Base-by-base conservation (phyloP, 2,329 filamentous ascomycete species). In the Didymella glomerata region DNA sequence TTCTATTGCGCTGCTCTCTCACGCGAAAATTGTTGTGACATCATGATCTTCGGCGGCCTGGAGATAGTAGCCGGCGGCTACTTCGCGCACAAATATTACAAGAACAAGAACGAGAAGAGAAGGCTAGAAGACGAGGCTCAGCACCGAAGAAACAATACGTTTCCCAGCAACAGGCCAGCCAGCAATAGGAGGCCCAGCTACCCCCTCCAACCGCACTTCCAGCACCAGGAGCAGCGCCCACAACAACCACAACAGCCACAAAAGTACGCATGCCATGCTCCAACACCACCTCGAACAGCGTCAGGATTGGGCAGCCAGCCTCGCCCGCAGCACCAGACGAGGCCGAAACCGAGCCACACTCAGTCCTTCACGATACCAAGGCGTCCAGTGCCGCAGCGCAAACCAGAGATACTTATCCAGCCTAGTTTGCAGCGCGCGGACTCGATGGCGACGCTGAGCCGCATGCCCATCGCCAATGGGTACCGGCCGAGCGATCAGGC, bases 21-120 rank as follows among this genome's bases (percentile, higher is more conserved):
- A 32, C 25, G 18, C 40, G 41, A n/a, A 34, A 10, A 46, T 18
- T 34, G 6, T n/a, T 18, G 60, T 64, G 60, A 69, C 68, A 71
- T 60, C 64, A 77, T 77, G 75, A 68, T 77, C 51, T 68, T 77
- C 30, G 75, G 75, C n/a, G 75, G 75, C n/a, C 69, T 77, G 1
- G 75, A 77, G 54, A 54, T 77, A 25, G 68, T 77, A 48, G 71
- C 72, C 28, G 75, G 72, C 40, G 75, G 73, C 28, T 74, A 74
- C 46, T 62, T 77, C 7, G 51, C 73, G 24, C 73, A 77, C 60
- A 69, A 68, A 30, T 69, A 76, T 49, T 68, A 75, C 54, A 74
- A 73, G 55, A 72, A 75, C 54, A 76, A 76, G 60, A 68, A 72
- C 44, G 67, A 73, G 60, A 72, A 73, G 63, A 68, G 67, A 57